These are phyloP conservation scores for Pyrenochaeta sp. DNA, from an alignment of 2,329 filamentous ascomycete genomes.

Conservation along the genomic window DNA sequence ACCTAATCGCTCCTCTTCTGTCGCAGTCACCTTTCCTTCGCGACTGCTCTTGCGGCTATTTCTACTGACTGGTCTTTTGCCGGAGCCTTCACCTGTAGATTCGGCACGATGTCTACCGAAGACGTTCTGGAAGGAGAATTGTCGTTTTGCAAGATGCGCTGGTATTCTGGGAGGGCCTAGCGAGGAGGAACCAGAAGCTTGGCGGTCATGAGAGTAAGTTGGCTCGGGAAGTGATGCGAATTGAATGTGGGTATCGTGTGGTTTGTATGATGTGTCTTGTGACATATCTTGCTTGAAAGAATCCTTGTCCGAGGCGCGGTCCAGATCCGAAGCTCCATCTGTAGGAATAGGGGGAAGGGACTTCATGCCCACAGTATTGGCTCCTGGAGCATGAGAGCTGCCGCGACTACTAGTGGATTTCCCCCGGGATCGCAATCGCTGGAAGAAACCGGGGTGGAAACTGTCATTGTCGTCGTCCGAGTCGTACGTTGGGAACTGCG, in stretches of 20 bases:
- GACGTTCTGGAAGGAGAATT: conserved; percentile 93
- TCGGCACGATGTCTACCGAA: conserved; percentile 64
- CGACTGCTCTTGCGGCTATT: conserved; percentile 44
- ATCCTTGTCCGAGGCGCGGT: conserved; percentile 50
- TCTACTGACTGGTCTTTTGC: conserved; percentile 34
- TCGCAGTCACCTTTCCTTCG: conserved; percentile 58
- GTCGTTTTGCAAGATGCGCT: conserved; percentile 68
- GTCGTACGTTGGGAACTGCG: conserved; percentile 76
- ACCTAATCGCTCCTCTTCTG: conserved; percentile 83
- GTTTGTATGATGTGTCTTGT: conserved; percentile 58
- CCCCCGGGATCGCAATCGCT: conserved; percentile 44
- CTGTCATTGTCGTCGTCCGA: conserved; percentile 46
- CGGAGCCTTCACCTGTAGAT: conserved; percentile 32
- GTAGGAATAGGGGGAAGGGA: conserved; percentile 30
- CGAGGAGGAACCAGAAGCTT: conserved; percentile 52
- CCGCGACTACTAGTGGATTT: conserved; percentile 42
- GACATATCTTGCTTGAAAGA: conserved; percentile 56
- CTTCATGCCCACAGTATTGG: conserved; percentile 32
- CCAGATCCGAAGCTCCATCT: conserved; percentile 29
- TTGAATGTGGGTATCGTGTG: conserved; percentile 51
- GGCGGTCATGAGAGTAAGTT: conserved; percentile 46
- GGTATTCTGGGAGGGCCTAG: conserved; percentile 65
- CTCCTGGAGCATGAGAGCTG: conserved; percentile 20
- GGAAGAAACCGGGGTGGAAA: conserved; percentile 60
- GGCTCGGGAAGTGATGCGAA: conserved; percentile 52